phyloP scores from a whole-genome alignment of 257 asterid genomes.

The Echites panduratus region DNA sequence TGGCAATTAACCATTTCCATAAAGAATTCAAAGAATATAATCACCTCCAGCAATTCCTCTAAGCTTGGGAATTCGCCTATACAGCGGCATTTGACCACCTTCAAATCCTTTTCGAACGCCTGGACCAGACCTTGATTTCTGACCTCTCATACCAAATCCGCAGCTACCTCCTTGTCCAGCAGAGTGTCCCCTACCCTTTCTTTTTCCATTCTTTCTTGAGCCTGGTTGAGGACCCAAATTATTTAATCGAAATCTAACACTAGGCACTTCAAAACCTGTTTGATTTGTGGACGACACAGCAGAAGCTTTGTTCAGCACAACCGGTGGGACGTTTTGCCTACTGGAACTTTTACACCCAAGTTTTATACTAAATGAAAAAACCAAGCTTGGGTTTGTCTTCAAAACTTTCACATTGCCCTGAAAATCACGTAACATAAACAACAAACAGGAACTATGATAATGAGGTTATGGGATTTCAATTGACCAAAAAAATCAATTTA shows the following conservation, averaged over 20 bases:
- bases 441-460: constrained; percentile 6
- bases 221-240: constrained; percentile 91
- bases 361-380: constrained; percentile 31
- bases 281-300: constrained; percentile 16
- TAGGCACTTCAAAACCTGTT: constrained; percentile 2
- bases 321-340: constrained; percentile 28
- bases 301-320: constrained; percentile 23
- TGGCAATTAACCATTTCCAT: background rate
- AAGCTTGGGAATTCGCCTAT: constrained; percentile 74
- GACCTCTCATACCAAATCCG: constrained; percentile 70
- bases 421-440: background rate
- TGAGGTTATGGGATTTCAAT: background rate
- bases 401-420: constrained; percentile 60
- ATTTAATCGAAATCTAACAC: constrained; percentile 57
- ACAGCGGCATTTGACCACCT: constrained; percentile 94
- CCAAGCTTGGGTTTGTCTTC: constrained; percentile 32
- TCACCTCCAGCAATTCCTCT: constrained; percentile 97
- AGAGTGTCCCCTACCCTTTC: constrained; percentile 92
- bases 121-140: constrained; percentile 99
- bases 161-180: constrained; percentile 99
- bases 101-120: constrained; percentile 71
- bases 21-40: background rate
- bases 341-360: constrained; percentile 18
- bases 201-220: constrained; percentile 59
- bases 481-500: background rate